Evolutionary conservation across 2,329 filamentous ascomycete genomes (phyloP).

Genomic region (Scopulariopsis brevicaulis): DNA sequence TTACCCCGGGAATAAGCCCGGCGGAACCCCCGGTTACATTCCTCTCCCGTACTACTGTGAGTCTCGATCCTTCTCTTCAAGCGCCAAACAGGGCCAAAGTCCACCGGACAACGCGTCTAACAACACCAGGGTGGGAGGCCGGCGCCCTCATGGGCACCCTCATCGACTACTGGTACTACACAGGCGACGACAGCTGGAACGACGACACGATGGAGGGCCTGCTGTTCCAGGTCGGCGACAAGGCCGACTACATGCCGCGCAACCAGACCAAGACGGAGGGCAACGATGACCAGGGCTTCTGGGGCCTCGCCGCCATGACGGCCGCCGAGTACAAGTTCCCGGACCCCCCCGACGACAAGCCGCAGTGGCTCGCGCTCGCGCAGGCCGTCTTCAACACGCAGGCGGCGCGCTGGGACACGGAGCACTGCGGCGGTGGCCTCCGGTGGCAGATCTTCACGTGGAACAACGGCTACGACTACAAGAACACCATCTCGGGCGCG

Average conservation of each 20-base stretch:
- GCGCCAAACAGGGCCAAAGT: conserved; percentile 12
- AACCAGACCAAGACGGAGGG: conserved; percentile 59
- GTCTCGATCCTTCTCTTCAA: conserved; percentile 11
- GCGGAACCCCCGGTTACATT: conserved; percentile 37
- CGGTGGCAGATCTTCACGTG: conserved; percentile 79
- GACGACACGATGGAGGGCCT: conserved; percentile 55
- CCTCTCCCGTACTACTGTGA: conserved; percentile 43
- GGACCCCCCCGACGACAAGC: conserved; percentile 41
- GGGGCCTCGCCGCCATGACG: conserved; percentile 59
- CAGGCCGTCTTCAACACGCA: conserved; percentile 77
- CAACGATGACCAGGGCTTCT: conserved; percentile 69
- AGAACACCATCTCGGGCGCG: conserved; percentile 52
- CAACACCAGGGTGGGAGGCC: conserved; percentile 52
- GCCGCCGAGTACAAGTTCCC: conserved; percentile 61
- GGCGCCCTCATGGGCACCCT: conserved; percentile 62
- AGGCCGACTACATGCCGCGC: conserved; percentile 67
- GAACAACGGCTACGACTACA: conserved; percentile 75
- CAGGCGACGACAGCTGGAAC: conserved; percentile 62
- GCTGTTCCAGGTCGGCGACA: conserved; percentile 61
- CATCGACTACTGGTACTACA: conserved; percentile 80
- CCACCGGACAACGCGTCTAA: not conserved
- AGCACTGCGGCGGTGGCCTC: conserved; percentile 61
- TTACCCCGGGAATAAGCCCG: conserved; percentile 34
- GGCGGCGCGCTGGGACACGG: conserved; percentile 58
- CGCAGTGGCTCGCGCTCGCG: conserved; percentile 60